Percentiles rank a stretch among this genome's conserved stretches.
These are phyloP conservation scores for Diaporthe destruens DNA, from an alignment of 2,329 filamentous ascomycete genomes.

Conservation along the genomic window DNA sequence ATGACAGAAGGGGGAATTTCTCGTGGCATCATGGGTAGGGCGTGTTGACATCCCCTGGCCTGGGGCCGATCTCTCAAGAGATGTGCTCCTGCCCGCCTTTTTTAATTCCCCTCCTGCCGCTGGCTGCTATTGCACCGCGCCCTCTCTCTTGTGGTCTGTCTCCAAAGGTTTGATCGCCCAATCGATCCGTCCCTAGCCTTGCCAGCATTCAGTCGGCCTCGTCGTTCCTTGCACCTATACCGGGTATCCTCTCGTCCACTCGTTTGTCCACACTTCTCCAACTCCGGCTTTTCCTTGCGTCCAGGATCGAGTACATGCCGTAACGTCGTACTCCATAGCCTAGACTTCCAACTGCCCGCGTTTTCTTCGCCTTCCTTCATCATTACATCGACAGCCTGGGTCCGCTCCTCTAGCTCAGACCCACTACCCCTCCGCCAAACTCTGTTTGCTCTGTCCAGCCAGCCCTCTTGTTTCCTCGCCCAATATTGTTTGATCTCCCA, in stretches of 20 bases:
- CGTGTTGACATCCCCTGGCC: constrained; percentile 1
- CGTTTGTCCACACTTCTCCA: constrained; percentile 28
- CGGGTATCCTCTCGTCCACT: constrained; percentile 30
- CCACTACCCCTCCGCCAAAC: constrained; percentile 11
- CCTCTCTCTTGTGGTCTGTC: not conserved
- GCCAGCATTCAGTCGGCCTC: constrained; percentile 21
- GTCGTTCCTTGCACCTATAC: constrained; percentile 36
- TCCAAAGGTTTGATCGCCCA: constrained; percentile 31
- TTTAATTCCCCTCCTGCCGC: constrained; percentile 21
- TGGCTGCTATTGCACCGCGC: constrained; percentile 17
- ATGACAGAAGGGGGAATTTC: constrained; percentile 26
- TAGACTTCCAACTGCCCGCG: constrained; percentile 1
- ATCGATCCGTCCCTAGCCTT: constrained; percentile 21
- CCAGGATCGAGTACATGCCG: constrained; percentile 14
- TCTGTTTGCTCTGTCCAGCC: constrained; percentile 22
- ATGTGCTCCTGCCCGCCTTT: constrained; percentile 22
- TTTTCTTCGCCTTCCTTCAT: not conserved
- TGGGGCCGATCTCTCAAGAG: constrained; percentile 25
- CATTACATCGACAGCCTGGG: constrained; percentile 6
- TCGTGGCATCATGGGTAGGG: constrained; percentile 36
- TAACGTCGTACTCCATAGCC: constrained; percentile 20
- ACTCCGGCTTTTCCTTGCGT: constrained; percentile 14
- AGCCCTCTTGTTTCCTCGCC: constrained; percentile 13
- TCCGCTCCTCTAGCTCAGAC: constrained; percentile 21
- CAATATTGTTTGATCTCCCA: constrained; percentile 33